Conservation (phyloP, 768 basidiomycete species). For the Podaxis pistillaris region DNA sequence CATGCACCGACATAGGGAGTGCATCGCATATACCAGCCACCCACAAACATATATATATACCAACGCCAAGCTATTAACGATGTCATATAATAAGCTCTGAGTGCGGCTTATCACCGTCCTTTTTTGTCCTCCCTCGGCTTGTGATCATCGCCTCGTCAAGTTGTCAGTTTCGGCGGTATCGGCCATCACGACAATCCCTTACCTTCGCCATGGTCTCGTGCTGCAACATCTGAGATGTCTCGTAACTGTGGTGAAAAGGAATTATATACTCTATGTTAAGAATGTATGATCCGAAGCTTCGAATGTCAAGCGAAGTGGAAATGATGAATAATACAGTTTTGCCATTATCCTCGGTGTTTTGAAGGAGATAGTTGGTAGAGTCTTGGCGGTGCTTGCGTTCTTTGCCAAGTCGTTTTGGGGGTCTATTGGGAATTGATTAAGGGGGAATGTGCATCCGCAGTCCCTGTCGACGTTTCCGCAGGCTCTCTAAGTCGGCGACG, state of each 20-base stretch:
- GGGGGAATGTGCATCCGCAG: not conserved
- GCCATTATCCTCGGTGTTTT: not conserved
- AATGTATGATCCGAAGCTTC: not conserved
- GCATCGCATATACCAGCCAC: not conserved
- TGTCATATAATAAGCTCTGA: not conserved
- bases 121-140: not conserved
- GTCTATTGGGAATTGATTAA: not conserved
- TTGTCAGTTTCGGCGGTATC: not conserved
- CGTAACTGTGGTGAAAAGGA: not conserved
- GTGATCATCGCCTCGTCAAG: not conserved
- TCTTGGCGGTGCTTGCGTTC: not conserved
- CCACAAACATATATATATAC: not conserved
- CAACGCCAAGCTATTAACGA: not conserved
- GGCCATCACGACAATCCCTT: slow-evolving; percentile 6
- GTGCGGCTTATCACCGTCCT: not conserved
- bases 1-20: not conserved
- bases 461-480: not conserved
- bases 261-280: not conserved
- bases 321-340: not conserved
- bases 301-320: not conserved
- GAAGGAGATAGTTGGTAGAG: not conserved
- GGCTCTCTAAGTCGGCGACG: not conserved
- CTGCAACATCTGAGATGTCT: slow-evolving; percentile 1
- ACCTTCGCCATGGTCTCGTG: not conserved
- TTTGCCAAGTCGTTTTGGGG: not conserved